Conservation (phyloP, 129 eudicot genomes). For the Flaveria brownii region DNA sequence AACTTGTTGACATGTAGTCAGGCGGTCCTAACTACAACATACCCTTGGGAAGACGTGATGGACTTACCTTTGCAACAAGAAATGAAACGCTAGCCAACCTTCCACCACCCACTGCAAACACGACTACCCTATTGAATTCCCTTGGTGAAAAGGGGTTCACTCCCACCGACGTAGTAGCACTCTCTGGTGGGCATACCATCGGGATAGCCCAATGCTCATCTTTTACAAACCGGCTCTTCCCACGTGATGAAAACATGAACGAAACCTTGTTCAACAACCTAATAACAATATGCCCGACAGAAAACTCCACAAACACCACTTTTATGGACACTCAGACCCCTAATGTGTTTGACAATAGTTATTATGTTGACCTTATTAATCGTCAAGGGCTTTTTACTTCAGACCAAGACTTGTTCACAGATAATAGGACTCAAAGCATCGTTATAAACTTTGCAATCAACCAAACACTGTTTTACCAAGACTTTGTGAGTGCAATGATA, state of each 20-base stretch:
- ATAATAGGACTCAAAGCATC: conserved; percentile 45
- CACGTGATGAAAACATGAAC: conserved; percentile 62
- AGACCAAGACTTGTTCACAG: conserved; percentile 64
- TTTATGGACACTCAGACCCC: conserved; percentile 58
- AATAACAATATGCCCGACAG: conserved; percentile 38
- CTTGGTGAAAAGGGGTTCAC: conserved; percentile 44
- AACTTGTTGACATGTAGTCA: background rate
- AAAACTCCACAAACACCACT: conserved; percentile 41
- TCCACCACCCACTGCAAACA: conserved; percentile 46
- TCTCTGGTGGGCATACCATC: conserved; percentile 73
- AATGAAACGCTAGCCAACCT: conserved; percentile 43
- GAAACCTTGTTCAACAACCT: conserved; percentile 46
- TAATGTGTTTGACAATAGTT: conserved; percentile 60
- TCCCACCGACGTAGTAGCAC: conserved; percentile 62
- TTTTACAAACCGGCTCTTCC: conserved; percentile 51
- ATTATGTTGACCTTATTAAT: conserved; percentile 62
- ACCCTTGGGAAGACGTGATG: conserved; percentile 67
- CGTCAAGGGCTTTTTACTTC: conserved; percentile 66
- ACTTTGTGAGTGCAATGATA: conserved; percentile 56
- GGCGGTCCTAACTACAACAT: conserved; percentile 58
- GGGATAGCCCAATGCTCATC: conserved; percentile 58
- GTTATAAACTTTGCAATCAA: conserved; percentile 51
- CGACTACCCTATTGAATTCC: conserved; percentile 39
- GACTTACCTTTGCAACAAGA: conserved; percentile 47
- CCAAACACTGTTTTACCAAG: conserved; percentile 52